Evolutionary conservation across 768 basidiomycete genomes (phyloP).

Genomic region (Phaeotremella skinneri): DNA sequence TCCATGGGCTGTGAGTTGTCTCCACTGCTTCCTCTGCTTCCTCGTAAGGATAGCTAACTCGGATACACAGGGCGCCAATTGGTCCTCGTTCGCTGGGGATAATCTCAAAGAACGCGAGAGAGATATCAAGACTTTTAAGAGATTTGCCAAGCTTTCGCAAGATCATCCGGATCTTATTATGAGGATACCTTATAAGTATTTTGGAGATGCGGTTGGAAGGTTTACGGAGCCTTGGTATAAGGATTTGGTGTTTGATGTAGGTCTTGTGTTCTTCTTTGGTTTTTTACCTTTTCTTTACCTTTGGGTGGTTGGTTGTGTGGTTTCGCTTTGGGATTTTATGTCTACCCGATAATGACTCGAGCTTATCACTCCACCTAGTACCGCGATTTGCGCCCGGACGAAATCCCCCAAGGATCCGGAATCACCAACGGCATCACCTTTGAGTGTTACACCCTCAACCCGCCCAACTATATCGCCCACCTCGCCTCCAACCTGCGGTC

Average conservation of each 20-base stretch:
- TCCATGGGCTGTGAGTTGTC: conserved; percentile 51
- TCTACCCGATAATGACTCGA: background rate
- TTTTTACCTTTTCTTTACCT: too few species aligned
- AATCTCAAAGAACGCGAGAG: conserved; percentile 22
- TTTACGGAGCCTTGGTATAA: conserved; percentile 34
- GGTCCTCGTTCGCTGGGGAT: conserved; percentile 41
- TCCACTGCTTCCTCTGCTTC: background rate
- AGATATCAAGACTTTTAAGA: conserved; percentile 35
- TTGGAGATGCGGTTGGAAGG: conserved; percentile 18
- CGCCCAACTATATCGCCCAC: conserved; percentile 58
- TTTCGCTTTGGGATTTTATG: too few species aligned
- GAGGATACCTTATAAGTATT: conserved; percentile 34
- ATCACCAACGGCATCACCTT: conserved; percentile 43
- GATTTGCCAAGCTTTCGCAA: conserved; percentile 30
- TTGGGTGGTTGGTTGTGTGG: too few species aligned
- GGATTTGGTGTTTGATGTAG: conserved; percentile 33
- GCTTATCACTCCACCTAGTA: conserved; percentile 10
- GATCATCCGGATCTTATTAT: conserved; percentile 39
- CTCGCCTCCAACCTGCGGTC: conserved; percentile 54
- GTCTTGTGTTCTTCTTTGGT: too few species aligned
- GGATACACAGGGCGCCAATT: conserved; percentile 46
- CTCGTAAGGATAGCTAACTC: background rate
- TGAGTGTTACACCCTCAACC: conserved; percentile 58
- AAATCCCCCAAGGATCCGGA: background rate
- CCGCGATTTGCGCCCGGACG: background rate